Conservation (phyloP, 148 eudicot genomes). For the Limonium bicolor region DNA sequence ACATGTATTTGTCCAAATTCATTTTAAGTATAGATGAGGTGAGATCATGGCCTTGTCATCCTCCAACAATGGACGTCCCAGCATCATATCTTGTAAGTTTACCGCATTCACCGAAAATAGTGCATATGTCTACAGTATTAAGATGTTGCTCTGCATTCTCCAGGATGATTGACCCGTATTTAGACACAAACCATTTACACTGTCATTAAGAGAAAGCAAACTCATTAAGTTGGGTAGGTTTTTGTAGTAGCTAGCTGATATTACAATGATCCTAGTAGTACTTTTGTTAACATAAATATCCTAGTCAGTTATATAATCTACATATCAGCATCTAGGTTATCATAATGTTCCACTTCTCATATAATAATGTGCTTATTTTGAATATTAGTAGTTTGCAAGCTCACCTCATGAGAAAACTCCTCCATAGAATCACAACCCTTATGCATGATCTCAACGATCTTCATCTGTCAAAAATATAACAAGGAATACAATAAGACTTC, state of each 20-base stretch:
- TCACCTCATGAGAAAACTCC: constrained; percentile 39
- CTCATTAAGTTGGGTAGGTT: no score
- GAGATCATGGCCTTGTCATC: no score
- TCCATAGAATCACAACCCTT: constrained; percentile 56
- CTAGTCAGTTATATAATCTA: no score
- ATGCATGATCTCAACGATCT: constrained; percentile 51
- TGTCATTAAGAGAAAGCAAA: constrained; percentile 12
- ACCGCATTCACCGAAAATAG: constrained; percentile 51
- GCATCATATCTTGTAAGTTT: no score
- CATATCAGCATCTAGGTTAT: background rate
- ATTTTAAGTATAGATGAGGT: no score
- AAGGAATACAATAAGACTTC: background rate
- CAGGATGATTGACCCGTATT: constrained; percentile 60
- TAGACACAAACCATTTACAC: constrained; percentile 73
- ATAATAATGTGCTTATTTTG: background rate
- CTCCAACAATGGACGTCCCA: no score
- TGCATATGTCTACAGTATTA: constrained; percentile 50
- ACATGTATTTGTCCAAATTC: no score
- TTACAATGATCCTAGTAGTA: no score
- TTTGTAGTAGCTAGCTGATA: no score
- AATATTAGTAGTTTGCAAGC: background rate
- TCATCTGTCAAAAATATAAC: constrained; percentile 36
- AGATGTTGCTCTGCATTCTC: constrained; percentile 40
- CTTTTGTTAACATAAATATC: no score
- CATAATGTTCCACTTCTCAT: background rate